Evolutionary conservation across 2,329 filamentous ascomycete species (phyloP), one percentile per base, ranked within the genome.

Genomic region (Aspergillus sp.): DNA sequence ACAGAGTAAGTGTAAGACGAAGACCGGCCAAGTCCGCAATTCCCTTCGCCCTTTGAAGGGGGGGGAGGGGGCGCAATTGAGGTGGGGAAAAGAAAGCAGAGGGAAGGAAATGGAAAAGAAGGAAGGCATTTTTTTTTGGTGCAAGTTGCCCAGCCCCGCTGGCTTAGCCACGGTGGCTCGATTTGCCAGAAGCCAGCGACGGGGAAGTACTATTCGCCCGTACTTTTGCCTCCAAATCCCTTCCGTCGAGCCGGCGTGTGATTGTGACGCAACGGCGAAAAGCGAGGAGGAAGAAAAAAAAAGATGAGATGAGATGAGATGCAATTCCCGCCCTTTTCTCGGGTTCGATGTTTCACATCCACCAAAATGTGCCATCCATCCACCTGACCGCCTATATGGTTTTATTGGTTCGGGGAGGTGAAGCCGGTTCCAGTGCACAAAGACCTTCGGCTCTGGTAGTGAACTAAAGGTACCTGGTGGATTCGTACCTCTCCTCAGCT

Each of bases 341-440:
- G 43, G 32, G n/a, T 30, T 53, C 12, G 30, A 55, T 45, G 53
- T 55, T 55, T 55, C 53, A 55, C 53, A 47, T 55, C 32, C 12
- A 15, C 38, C 50, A 53, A 23, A 39, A 21, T 12, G 30, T 53
- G 38, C 36, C 30, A 36, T 36, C 5, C 32, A 39, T 53, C 41
- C 38, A 41, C 17, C 12, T 41, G 32, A 19, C 9, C n/a, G 53
- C 30, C 10, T 21, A 13, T 12, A 15, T 32, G 17, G 23, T n/a
- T n/a, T 38, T 28, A 55, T 55, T 55, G 53, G 53, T 45, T 32
- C 53, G 53, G 53, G 53, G 53, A 55, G 19, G 2, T 7, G 4
- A 19, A 47, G 39, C 53, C 53, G 53, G 53, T 47, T 47, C 53
- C 53, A 55, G 21, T 32, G 2, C 15, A 21, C 39, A 55, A 47